Percentiles rank a stretch among this genome's conserved stretches.
phyloP scores from a whole-genome alignment of 176 grass and related monocot species.

The Aegilops longissima region DNA sequence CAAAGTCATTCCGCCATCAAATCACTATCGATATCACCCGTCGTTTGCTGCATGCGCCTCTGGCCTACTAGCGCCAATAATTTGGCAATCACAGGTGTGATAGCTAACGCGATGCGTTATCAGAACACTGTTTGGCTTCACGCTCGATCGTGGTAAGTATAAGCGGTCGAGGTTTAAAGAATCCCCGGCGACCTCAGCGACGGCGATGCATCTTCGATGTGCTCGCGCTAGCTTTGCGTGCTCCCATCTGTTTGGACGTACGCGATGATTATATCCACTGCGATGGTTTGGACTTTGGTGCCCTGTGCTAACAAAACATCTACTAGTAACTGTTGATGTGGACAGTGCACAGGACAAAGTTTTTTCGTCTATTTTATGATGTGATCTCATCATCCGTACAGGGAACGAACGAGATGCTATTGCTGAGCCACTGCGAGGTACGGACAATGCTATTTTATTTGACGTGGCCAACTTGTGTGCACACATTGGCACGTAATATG shows the following conservation, averaged over 20 bases:
- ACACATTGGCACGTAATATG: not conserved
- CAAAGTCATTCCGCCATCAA: constrained; percentile 33
- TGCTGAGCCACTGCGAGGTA: not conserved
- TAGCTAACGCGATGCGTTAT: not conserved
- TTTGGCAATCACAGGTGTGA: not conserved
- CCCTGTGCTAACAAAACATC: not conserved
- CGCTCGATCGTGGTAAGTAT: not conserved
- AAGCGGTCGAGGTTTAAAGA: not conserved
- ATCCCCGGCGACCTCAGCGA: not conserved
- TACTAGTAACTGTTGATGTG: not conserved
- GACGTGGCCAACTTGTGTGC: not conserved
- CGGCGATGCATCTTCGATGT: not conserved
- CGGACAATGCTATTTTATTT: not conserved
- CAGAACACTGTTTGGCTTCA: constrained; percentile 18
- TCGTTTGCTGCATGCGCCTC: not conserved
- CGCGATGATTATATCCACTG: not conserved
- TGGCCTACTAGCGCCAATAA: constrained; percentile 30
- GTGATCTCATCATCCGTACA: not conserved
- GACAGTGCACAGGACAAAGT: not conserved
- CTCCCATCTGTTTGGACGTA: not conserved
- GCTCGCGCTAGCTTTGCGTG: not conserved
- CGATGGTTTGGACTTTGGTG: not conserved
- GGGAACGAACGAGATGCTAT: not conserved
- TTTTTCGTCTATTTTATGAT: not conserved
- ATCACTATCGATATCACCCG: not conserved